phyloP scores from a whole-genome alignment of 768 basidiomycete genomes.

The Amanita jacksonii region DNA sequence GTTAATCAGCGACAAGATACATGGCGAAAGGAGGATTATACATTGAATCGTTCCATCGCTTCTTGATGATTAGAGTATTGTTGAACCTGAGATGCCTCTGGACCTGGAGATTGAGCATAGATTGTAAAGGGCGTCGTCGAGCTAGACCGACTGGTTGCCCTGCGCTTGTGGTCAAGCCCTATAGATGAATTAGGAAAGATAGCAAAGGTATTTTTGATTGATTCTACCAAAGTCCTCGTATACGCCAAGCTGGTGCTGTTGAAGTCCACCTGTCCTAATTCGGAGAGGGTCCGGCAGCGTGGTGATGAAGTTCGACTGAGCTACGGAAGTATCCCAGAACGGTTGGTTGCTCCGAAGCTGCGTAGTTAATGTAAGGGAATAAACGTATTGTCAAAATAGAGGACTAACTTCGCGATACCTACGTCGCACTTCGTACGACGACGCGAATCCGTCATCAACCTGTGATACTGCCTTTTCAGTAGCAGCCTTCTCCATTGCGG shows the following conservation, averaged over 20 bases:
- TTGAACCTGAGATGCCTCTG: slow-evolving; percentile 40
- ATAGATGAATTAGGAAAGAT: slow-evolving; percentile 9
- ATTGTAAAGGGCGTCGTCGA: slow-evolving; percentile 63
- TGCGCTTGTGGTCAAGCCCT: slow-evolving; percentile 44
- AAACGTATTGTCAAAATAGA: no score
- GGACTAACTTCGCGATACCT: slow-evolving; percentile 73
- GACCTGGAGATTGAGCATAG: slow-evolving; percentile 54
- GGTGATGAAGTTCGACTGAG: slow-evolving; percentile 55
- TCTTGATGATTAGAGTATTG: slow-evolving; percentile 60
- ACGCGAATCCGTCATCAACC: slow-evolving; percentile 80
- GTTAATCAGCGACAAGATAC: slow-evolving; percentile 5
- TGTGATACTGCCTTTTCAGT: slow-evolving; percentile 93
- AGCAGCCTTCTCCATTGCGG: slow-evolving; percentile 92
- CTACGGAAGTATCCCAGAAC: slow-evolving; percentile 85
- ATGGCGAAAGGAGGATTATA: slow-evolving; percentile 7
- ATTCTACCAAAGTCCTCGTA: slow-evolving; percentile 88
- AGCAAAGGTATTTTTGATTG: neutral
- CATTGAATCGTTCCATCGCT: slow-evolving; percentile 81
- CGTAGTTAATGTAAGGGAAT: no score
- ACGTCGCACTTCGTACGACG: slow-evolving; percentile 75
- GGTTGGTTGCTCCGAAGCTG: slow-evolving; percentile 60
- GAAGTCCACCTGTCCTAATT: slow-evolving; percentile 74
- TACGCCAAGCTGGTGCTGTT: slow-evolving; percentile 72
- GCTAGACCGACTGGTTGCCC: slow-evolving; percentile 53
- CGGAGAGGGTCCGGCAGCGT: slow-evolving; percentile 84